Conservation (phyloP, 352 stramenopile species). For the Globisporangium okanoganense region DNA sequence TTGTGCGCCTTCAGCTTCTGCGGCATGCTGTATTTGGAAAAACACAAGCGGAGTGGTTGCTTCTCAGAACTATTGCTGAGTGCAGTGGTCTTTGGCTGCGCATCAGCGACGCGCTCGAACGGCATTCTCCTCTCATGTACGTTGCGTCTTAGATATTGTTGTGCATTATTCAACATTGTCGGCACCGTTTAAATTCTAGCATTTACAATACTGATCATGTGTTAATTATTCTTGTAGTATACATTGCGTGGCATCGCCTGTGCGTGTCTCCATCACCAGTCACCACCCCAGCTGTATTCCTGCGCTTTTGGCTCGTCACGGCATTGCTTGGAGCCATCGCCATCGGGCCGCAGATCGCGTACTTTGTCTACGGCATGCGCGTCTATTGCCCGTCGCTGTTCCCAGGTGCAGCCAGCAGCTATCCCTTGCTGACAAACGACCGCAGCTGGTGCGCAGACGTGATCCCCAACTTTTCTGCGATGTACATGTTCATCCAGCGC, state of each 20-base stretch:
- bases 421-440: slow-evolving; percentile 24
- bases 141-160: slow-evolving; percentile 16
- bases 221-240: slow-evolving; percentile 31
- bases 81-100: slow-evolving; percentile 54
- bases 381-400: slow-evolving; percentile 63
- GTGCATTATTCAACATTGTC: not conserved
- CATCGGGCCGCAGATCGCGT: slow-evolving; percentile 58
- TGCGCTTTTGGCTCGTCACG: slow-evolving; percentile 56
- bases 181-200: not conserved
- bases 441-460: slow-evolving; percentile 65
- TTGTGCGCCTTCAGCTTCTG: slow-evolving; percentile 79
- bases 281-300: slow-evolving; percentile 25
- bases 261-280: slow-evolving; percentile 43
- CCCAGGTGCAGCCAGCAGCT: slow-evolving; percentile 4
- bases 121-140: slow-evolving; percentile 72
- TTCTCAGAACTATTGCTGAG: slow-evolving; percentile 31
- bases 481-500: slow-evolving; percentile 94
- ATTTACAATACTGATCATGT: slow-evolving; percentile 9
- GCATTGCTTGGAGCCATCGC: slow-evolving; percentile 55
- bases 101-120: slow-evolving; percentile 77
- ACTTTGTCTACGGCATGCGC: slow-evolving; percentile 58
- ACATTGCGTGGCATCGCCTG: slow-evolving; percentile 69
- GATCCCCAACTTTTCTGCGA: slow-evolving; percentile 73
- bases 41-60: slow-evolving; percentile 16
- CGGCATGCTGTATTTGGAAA: slow-evolving; percentile 66